Conservation (phyloP, 306 rosid genomes). For the Coriaria nepalensis region DNA sequence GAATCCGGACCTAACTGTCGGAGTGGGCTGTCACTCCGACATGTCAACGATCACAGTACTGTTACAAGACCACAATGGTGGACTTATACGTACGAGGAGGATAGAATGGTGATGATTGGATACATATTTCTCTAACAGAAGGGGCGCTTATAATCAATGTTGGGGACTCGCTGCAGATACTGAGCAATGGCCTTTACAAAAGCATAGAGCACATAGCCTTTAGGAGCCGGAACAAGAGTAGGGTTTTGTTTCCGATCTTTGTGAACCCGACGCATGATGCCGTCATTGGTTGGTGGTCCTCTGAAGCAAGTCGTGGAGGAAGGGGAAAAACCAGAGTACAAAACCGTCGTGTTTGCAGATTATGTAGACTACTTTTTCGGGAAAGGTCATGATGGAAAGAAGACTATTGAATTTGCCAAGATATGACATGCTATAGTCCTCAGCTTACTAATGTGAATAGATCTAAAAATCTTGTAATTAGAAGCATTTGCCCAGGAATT, state of each 20-base stretch:
- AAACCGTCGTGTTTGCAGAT: constrained; percentile 33
- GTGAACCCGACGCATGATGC: constrained; percentile 17
- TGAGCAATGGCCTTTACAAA: constrained; percentile 57
- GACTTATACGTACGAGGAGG: constrained; percentile 31
- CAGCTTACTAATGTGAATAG: too few relatives aligned
- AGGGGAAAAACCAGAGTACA: constrained; percentile 34
- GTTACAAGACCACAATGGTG: constrained; percentile 62
- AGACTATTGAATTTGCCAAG: constrained; percentile 42
- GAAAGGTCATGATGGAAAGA: constrained; percentile 41
- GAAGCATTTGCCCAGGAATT: too few relatives aligned
- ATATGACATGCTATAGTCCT: too few relatives aligned
- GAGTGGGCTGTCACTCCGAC: constrained; percentile 62
- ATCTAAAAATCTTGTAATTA: too few relatives aligned
- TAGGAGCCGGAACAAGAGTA: constrained; percentile 29
- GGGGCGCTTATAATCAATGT: constrained; percentile 51
- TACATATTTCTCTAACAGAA: constrained; percentile 41
- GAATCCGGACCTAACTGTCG: constrained; percentile 62
- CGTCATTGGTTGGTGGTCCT: constrained; percentile 43
- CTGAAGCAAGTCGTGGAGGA: constrained; percentile 25
- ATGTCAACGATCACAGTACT: constrained; percentile 46
- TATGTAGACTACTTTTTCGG: constrained; percentile 48
- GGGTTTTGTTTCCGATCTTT: constrained; percentile 50
- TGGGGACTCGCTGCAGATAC: constrained; percentile 40
- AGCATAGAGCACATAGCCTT: constrained; percentile 51
- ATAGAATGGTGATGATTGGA: constrained; percentile 28